These are phyloP conservation scores for Aspergillus sclerotioniger DNA, from an alignment of 495 filamentous ascomycete genomes.

Conservation along the genomic window DNA sequence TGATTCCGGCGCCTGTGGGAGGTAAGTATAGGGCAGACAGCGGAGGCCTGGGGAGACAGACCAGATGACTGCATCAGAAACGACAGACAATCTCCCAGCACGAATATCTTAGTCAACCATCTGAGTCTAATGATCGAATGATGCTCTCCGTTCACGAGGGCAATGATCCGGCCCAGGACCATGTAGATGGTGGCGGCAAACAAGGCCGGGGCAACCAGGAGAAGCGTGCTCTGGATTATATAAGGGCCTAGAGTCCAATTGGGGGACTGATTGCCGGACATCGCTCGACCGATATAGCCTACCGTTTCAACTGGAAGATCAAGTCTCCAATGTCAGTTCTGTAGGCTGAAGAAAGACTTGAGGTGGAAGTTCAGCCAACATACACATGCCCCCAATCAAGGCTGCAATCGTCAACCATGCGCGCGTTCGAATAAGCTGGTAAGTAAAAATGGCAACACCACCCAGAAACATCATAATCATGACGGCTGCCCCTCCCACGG, in stretches of 20 bases:
- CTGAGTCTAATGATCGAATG: slow-evolving; percentile 6
- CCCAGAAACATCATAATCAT: slow-evolving; percentile 3
- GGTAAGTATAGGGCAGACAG: not conserved
- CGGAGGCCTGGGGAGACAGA: not conserved
- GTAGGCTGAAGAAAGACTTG: not conserved
- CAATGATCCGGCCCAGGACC: slow-evolving; percentile 41
- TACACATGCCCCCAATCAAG: slow-evolving; percentile 54
- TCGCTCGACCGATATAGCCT: slow-evolving; percentile 51
- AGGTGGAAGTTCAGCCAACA: slow-evolving; percentile 15
- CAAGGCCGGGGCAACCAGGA: slow-evolving; percentile 39
- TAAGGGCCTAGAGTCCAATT: slow-evolving; percentile 18
- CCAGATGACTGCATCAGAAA: slow-evolving; percentile 20
- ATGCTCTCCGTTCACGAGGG: slow-evolving; percentile 33
- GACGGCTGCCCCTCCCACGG: not conserved
- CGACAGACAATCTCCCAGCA: slow-evolving; percentile 21
- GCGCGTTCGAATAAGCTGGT: slow-evolving; percentile 23
- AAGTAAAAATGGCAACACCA: not conserved
- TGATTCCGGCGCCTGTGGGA: slow-evolving; percentile 9
- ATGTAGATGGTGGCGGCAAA: slow-evolving; percentile 34
- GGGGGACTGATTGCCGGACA: slow-evolving; percentile 21
- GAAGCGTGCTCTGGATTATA: slow-evolving; percentile 30
- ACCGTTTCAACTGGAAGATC: slow-evolving; percentile 19
- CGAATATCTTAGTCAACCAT: slow-evolving; percentile 24
- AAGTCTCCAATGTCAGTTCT: not conserved
- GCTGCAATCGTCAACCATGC: slow-evolving; percentile 64